phyloP scores from a whole-genome alignment of 305 asterid genomes.

The Fraxinus ornus region DNA sequence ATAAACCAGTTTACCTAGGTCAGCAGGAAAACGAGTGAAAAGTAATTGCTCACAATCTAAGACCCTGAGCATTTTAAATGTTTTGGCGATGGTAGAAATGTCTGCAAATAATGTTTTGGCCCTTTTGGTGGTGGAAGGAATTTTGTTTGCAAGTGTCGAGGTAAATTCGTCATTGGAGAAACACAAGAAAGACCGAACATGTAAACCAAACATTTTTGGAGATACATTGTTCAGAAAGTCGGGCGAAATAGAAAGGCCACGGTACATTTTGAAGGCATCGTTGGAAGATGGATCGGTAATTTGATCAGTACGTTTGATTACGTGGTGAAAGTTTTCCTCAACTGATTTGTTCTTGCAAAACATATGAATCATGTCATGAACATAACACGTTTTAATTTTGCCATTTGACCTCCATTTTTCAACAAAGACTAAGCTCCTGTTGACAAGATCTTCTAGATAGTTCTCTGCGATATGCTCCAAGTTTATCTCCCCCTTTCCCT shows the following conservation, averaged over 20 bases:
- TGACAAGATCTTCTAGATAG: constrained; percentile 54
- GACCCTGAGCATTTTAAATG: constrained; percentile 56
- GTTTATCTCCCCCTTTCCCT: constrained; percentile 30
- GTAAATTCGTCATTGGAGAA: constrained; percentile 40
- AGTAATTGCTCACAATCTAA: constrained; percentile 43
- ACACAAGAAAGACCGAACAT: constrained; percentile 59
- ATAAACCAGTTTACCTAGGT: constrained; percentile 38
- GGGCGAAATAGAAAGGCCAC: constrained; percentile 54
- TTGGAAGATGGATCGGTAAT: constrained; percentile 27
- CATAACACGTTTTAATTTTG: constrained; percentile 50
- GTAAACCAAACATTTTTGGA: constrained; percentile 37
- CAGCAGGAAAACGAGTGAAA: constrained; percentile 47
- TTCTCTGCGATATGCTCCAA: constrained; percentile 56
- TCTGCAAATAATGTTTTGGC: too few relatives aligned
- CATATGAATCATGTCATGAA: constrained; percentile 54
- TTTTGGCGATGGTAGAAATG: constrained; percentile 40
- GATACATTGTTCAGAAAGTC: constrained; percentile 35
- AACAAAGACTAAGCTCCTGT: constrained; percentile 53
- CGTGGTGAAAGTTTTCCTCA: constrained; percentile 45
- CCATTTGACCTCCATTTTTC: constrained; percentile 43
- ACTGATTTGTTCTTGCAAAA: constrained; percentile 54
- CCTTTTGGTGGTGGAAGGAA: too few relatives aligned
- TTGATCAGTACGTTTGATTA: constrained; percentile 32
- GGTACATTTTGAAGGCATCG: constrained; percentile 27
- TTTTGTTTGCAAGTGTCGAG: constrained; percentile 25